A percentile compares a stretch with the other conserved stretches of the same genome.
These are phyloP conservation scores for Piloderma croceum DNA, from an alignment of 768 basidiomycete species.

Conservation along the genomic window DNA sequence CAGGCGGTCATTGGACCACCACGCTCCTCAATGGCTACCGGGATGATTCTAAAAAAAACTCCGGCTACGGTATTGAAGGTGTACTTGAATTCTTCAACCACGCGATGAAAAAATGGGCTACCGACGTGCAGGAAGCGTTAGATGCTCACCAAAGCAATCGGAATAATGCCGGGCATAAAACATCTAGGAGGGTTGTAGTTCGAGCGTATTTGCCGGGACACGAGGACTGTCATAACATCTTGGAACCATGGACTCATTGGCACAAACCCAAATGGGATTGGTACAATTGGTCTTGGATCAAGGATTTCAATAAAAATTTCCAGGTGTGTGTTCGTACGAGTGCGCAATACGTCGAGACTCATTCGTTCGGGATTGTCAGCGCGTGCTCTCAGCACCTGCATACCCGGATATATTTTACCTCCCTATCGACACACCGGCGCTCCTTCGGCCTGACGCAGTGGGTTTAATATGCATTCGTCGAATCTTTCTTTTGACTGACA, in stretches of 20 bases:
- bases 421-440: constrained; percentile 54
- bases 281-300: constrained; percentile 65
- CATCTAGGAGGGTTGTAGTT: constrained; percentile 43
- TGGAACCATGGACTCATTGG: constrained; percentile 42
- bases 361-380: constrained; percentile 24
- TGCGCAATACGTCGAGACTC: too few species aligned
- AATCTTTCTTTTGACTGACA: neutral
- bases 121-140: constrained; percentile 42
- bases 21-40: constrained; percentile 42
- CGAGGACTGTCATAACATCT: constrained; percentile 52
- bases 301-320: constrained; percentile 52
- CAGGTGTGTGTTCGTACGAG: constrained; percentile 37
- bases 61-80: constrained; percentile 45
- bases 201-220: constrained; percentile 62
- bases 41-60: constrained; percentile 24
- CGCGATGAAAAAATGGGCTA: constrained; percentile 54
- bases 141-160: constrained; percentile 24
- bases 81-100: constrained; percentile 53
- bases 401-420: constrained; percentile 56
- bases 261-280: constrained; percentile 40
- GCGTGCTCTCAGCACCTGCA: constrained; percentile 32
- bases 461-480: constrained; percentile 26
- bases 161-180: constrained; percentile 2
- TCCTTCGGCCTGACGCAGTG: constrained; percentile 61
- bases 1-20: constrained; percentile 67